These are phyloP conservation scores for Groenewaldozyma salmanticensis DNA, from an alignment of 805 yeast species.

Conservation along the genomic window DNA sequence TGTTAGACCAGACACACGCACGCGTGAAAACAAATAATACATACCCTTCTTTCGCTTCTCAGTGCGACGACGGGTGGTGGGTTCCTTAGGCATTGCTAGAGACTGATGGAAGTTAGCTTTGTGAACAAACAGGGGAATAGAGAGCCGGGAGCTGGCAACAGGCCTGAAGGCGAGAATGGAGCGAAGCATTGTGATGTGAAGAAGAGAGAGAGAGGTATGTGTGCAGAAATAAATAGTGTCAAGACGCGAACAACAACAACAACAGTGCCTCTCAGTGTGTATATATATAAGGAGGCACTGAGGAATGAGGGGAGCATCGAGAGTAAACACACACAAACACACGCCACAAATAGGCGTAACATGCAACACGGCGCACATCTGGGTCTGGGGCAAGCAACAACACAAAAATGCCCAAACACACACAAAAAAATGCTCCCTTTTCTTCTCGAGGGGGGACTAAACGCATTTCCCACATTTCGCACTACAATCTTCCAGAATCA, in stretches of 20 bases:
- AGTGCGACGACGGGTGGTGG: conserved; percentile 16
- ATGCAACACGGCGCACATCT: too few relatives aligned
- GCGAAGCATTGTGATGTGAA: neutral
- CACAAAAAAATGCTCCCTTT: too few relatives aligned
- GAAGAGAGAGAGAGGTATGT: neutral
- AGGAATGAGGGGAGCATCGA: too few relatives aligned
- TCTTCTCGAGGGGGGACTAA: too few relatives aligned
- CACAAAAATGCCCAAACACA: too few relatives aligned
- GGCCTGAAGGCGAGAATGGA: neutral
- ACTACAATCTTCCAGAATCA: too few relatives aligned
- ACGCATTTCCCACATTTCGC: too few relatives aligned
- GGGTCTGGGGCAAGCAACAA: too few relatives aligned
- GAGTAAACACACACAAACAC: too few relatives aligned
- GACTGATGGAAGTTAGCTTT: conserved; percentile 11
- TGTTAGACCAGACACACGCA: neutral
- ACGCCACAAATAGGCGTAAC: too few relatives aligned
- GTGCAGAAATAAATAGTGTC: neutral
- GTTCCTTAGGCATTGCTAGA: conserved; percentile 21
- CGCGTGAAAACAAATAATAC: conserved; percentile 2
- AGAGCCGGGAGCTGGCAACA: conserved; percentile 4
- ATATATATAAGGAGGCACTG: too few relatives aligned
- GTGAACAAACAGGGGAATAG: neutral
- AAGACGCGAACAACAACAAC: neutral
- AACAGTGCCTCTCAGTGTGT: neutral
- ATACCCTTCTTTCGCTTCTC: conserved; percentile 18